phyloP scores from a whole-genome alignment of 2,329 filamentous ascomycete genomes.

The Alternaria arbusti region DNA sequence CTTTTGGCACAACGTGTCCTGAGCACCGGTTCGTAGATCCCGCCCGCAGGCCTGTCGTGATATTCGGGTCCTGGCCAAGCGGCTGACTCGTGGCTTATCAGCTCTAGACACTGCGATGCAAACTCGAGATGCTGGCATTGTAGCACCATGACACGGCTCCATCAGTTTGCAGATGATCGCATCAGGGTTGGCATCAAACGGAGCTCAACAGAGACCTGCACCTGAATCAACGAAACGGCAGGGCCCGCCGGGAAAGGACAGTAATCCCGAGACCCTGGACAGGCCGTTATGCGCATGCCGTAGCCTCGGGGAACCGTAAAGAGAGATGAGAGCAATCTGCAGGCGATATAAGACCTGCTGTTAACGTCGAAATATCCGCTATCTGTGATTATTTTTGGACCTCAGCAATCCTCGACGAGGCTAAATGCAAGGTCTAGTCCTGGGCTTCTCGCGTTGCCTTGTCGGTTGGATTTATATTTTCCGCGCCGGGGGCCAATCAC shows the following conservation, averaged over 20 bases:
- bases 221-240: constrained; percentile 24
- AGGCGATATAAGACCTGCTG: constrained; percentile 40
- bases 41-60: constrained; percentile 36
- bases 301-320: constrained; percentile 37
- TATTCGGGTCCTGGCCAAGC: constrained; percentile 12
- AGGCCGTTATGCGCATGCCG: constrained; percentile 28
- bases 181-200: not conserved
- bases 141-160: not conserved
- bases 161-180: not conserved
- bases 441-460: constrained; percentile 26
- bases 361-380: constrained; percentile 46
- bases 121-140: not conserved
- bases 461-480: constrained; percentile 32
- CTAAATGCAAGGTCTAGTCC: constrained; percentile 35
- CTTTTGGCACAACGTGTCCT: constrained; percentile 46
- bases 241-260: constrained; percentile 24
- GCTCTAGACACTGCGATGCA: not conserved
- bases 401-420: constrained; percentile 26
- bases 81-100: constrained; percentile 15
- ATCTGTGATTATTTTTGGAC: constrained; percentile 40
- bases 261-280: constrained; percentile 23
- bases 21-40: constrained; percentile 49
- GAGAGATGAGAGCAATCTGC: constrained; percentile 44
- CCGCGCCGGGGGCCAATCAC: constrained; percentile 26
- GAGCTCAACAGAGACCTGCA: constrained; percentile 1